Evolutionary conservation across 805 yeast genomes (phyloP), one percentile per base, ranked within the genome.

Genomic region (Pichia scutulata): DNA sequence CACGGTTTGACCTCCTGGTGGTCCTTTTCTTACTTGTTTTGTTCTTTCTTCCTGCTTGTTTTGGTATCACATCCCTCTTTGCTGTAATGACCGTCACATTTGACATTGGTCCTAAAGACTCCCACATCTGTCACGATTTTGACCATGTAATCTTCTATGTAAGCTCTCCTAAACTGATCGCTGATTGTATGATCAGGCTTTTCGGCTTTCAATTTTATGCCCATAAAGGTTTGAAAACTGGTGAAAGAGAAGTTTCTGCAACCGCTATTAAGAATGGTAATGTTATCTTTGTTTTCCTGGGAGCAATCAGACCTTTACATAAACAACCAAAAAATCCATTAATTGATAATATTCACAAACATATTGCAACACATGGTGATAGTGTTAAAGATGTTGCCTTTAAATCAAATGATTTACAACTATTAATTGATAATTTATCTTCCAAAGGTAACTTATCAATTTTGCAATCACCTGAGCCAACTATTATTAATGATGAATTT

Each of bases 341-440:
- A 8, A 50, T 57, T 21, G 53, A 55, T 18, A 71, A 67, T 26
- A 74, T 81, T 22, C 76, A 73, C 52, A 57, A 63, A 13, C 81
- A 77, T 56, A 65, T 81, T 8, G 58, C 62, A 7, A 62, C 57
- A 6, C 96, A 88, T 63, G 92, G 95, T 1, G 90, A 86, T 60
- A 86, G 88, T 6, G 87, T 87, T n/a, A 79, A 79, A 62, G 93
- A 88, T 60, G 78, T 88, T 12, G 77, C 88, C 0, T 83, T 87
- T 57, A 61, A 60, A n/a, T 92, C 86, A 0, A 68, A 65, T 5
- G 70, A 82, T 56, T 78, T 78, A 13, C 8, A 46, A 7, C 13
- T 22, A 18, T 24, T 50, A 13, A 14, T 49, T 9, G 30, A 41
- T 23, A 30, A 43, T 23, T 37, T 49, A n/a, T 36, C 22, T 10